Base-by-base conservation (phyloP, 495 filamentous ascomycete species). In the Astrothelium subdiscretum region DNA sequence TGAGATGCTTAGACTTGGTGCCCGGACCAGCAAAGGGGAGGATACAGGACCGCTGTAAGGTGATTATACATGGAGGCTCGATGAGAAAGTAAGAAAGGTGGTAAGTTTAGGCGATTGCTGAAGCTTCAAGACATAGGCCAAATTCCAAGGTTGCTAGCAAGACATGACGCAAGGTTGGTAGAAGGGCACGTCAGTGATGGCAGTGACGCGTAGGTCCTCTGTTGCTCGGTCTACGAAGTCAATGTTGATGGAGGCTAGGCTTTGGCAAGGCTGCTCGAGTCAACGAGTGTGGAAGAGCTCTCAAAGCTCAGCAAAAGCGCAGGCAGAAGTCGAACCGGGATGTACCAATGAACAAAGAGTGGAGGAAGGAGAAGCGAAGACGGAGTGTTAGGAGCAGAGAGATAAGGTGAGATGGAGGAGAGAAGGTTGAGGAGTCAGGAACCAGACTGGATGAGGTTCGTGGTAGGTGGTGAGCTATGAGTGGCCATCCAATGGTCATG, bases 11-110 rank as follows among this genome's bases (percentile, higher is more conserved):
- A 29, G 24, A 24, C 38, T 18, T 29, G n/a, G 57, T 42, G 62
- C 58, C 63, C 42, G 72, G 75, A 81, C 78, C 78, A 72, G 63
- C 68, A 68, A 60, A 78, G 66, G 61, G 79, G 78, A 60, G 76
- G 76, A 66, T 77, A 79, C 22, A 79, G 68, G 31, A 66, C 74
- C 18, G 77, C 64, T 26, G 78, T 79, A 27, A 79, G 59, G 63
- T 64, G 59, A 71, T 79, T 79, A 69, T 65, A 74, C 78, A 80
- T 81, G 71, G 48, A 54, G 48, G 15, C 48, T 8, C 24, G 20
- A 11, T 12, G 20, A 54, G 24, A 29, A 8, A 29, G n/a, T 10
- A 54, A 29, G 48, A 24, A 8, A 54, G 15, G 10, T 8, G 48
- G 10, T 11, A 6, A 24, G 48, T 54, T 54, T 24, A 5, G 24